Evolutionary conservation across 2,329 filamentous ascomycete species (phyloP).

Genomic region (Paracoccidioides brasiliensis): DNA sequence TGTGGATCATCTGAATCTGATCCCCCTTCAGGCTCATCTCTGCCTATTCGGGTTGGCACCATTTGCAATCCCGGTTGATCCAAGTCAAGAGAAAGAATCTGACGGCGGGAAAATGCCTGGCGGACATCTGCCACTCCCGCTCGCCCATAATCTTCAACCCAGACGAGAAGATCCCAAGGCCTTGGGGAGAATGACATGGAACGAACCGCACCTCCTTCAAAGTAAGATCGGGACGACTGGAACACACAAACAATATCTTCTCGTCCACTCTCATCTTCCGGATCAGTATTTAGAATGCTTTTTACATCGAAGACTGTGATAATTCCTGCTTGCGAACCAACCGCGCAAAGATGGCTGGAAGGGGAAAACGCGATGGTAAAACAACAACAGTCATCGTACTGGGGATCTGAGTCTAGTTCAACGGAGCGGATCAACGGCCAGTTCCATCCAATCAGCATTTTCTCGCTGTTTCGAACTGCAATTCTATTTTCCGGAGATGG

Average conservation of each 20-base stretch:
- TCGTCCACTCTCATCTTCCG: slow-evolving; percentile 32
- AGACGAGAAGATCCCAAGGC: slow-evolving; percentile 79
- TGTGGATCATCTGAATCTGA: slow-evolving; percentile 9
- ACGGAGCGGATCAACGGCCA: slow-evolving; percentile 29
- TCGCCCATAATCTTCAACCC: slow-evolving; percentile 68
- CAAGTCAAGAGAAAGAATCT: slow-evolving; percentile 28
- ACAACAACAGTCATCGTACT: slow-evolving; percentile 31
- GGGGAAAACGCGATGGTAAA: slow-evolving; percentile 39
- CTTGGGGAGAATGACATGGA: slow-evolving; percentile 87
- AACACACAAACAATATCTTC: slow-evolving; percentile 63
- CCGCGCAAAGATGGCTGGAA: slow-evolving; percentile 35
- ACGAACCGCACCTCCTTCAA: slow-evolving; percentile 64
- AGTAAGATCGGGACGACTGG: slow-evolving; percentile 59
- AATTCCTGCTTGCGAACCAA: slow-evolving; percentile 37
- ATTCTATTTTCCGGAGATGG: slow-evolving; percentile 20
- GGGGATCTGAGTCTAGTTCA: slow-evolving; percentile 29
- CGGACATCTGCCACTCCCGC: slow-evolving; percentile 37
- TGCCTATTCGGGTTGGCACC: slow-evolving; percentile 20
- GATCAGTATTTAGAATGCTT: slow-evolving; percentile 23
- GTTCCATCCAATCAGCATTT: slow-evolving; percentile 27
- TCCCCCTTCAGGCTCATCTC: slow-evolving; percentile 16
- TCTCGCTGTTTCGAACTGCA: slow-evolving; percentile 18
- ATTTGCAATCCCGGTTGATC: slow-evolving; percentile 23
- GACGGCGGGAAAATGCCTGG: slow-evolving; percentile 32
- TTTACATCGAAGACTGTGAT: slow-evolving; percentile 35